These are phyloP conservation scores for Antitrichia curtipendula DNA, from an alignment of 225 moss, liverwort and hornwort species.

Conservation along the genomic window DNA sequence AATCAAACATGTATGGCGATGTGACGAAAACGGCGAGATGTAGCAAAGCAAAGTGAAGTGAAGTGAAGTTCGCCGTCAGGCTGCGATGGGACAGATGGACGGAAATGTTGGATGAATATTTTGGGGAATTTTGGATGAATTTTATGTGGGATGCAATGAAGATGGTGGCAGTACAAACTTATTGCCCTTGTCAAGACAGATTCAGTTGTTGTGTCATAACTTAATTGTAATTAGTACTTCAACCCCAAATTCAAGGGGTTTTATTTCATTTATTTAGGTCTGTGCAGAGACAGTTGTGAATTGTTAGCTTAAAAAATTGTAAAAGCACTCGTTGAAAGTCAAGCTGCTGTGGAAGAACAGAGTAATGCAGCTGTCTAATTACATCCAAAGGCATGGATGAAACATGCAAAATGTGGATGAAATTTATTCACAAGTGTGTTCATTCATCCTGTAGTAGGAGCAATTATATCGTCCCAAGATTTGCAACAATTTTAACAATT, in stretches of 20 bases:
- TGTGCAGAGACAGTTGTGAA: background rate
- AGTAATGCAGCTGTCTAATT: background rate
- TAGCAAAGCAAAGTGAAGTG: background rate
- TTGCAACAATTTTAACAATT: background rate
- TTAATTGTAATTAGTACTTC: background rate
- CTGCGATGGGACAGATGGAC: background rate
- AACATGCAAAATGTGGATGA: background rate
- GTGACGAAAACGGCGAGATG: background rate
- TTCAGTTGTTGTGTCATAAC: background rate
- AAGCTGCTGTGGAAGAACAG: too few relatives aligned
- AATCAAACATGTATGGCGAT: background rate
- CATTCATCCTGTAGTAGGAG: background rate
- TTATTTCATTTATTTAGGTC: background rate
- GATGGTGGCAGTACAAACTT: background rate
- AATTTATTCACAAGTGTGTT: background rate
- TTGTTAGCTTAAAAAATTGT: too few relatives aligned
- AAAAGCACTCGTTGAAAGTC: too few relatives aligned
- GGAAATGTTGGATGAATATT: background rate
- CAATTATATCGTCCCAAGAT: background rate
- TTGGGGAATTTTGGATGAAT: background rate
- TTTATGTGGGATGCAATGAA: background rate
- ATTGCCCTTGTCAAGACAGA: background rate
- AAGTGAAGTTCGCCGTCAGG: background rate
- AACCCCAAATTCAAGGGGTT: background rate
- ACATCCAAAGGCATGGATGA: background rate